Conservation (phyloP, 2,329 filamentous ascomycete genomes). For the Mycosphaerella sp. region DNA sequence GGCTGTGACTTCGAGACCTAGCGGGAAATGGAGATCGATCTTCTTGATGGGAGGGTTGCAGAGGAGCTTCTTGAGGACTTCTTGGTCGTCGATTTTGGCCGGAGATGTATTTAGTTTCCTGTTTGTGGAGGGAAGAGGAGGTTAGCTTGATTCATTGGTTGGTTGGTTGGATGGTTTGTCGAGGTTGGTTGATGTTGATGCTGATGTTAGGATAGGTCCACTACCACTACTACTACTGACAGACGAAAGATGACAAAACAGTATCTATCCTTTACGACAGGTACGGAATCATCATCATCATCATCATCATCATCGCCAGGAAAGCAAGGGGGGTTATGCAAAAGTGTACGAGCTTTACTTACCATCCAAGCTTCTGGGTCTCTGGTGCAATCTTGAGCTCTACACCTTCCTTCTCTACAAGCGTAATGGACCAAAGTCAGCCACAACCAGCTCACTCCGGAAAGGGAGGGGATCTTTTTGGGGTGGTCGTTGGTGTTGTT, state of each 20-base stretch:
- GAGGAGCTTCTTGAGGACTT: constrained; percentile 74
- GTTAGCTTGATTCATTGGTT: too few species aligned
- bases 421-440: constrained; percentile 8
- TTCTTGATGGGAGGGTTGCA: constrained; percentile 81
- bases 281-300: too few species aligned
- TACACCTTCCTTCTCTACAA: constrained; percentile 67
- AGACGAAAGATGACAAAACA: neutral
- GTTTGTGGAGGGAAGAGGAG: constrained; percentile 8
- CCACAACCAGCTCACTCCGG: too few species aligned
- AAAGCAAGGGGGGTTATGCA: too few species aligned
- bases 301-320: too few species aligned
- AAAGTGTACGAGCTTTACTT: too few species aligned
- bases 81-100: constrained; percentile 70
- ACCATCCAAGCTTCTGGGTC: constrained; percentile 86
- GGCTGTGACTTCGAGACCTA: constrained; percentile 80
- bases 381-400: constrained; percentile 69
- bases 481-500: too few species aligned
- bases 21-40: constrained; percentile 86
- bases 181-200: too few species aligned
- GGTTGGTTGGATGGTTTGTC: neutral
- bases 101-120: constrained; percentile 95
- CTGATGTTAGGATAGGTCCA: neutral
- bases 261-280: too few species aligned
- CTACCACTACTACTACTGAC: too few species aligned
- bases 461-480: too few species aligned